A percentile compares a stretch with the other conserved stretches of the same genome.
Conservation (phyloP, 352 stramenopile species). For the Pythium vanterpoolii region DNA sequence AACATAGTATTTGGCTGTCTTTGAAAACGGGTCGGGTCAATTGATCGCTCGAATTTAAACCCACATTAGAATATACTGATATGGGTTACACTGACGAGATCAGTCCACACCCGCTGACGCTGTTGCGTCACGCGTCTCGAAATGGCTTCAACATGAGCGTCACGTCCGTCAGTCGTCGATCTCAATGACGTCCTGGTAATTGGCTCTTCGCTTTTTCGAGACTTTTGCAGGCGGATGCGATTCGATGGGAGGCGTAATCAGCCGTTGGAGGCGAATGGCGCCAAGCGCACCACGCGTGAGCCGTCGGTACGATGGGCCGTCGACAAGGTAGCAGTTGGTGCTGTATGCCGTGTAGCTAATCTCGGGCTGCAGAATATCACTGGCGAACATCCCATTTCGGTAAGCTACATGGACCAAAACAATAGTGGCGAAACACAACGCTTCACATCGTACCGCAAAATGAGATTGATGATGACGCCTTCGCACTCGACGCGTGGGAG, state of each 20-base stretch:
- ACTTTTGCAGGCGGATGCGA: not conserved
- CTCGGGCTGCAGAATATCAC: constrained; percentile 49
- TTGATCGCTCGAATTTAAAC: too few species aligned
- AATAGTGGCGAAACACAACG: not conserved
- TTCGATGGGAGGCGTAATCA: constrained; percentile 3
- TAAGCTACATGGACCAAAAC: not conserved
- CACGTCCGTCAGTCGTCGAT: constrained; percentile 24
- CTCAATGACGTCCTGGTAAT: constrained; percentile 30
- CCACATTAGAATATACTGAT: constrained; percentile 7
- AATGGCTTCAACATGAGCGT: constrained; percentile 20
- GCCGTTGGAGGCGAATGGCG: constrained; percentile 17
- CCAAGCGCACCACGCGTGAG: constrained; percentile 13
- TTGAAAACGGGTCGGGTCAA: constrained; percentile 14
- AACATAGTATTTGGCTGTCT: constrained; percentile 1
- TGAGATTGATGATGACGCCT: constrained; percentile 47
- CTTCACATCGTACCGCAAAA: constrained; percentile 27
- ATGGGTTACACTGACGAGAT: not conserved
- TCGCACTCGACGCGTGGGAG: constrained; percentile 43
- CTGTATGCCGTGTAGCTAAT: constrained; percentile 79
- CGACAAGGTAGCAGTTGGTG: constrained; percentile 69
- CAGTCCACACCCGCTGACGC: constrained; percentile 10
- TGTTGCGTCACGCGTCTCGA: constrained; percentile 1
- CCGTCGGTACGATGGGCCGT: constrained; percentile 35
- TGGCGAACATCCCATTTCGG: not conserved
- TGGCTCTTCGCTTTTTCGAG: constrained; percentile 18